phyloP scores from a whole-genome alignment of 495 filamentous ascomycete species.

The Immersiella caudata region DNA sequence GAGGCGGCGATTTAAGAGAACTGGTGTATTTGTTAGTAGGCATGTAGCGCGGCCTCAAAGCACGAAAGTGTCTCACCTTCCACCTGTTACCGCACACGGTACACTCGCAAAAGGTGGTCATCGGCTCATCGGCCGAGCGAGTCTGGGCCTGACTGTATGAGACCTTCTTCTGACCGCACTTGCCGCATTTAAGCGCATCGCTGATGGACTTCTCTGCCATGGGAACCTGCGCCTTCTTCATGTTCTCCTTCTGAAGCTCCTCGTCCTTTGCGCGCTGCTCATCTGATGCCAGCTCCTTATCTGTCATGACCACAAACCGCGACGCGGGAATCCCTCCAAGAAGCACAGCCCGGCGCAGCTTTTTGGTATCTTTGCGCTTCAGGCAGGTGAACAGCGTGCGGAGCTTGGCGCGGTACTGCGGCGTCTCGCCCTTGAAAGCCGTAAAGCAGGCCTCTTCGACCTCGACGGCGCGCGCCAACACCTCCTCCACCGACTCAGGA shows the following conservation, averaged over 20 bases:
- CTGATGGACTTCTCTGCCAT: slow-evolving; percentile 86
- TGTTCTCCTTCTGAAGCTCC: slow-evolving; percentile 81
- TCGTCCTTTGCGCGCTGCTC: slow-evolving; percentile 77
- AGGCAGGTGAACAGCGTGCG: slow-evolving; percentile 91
- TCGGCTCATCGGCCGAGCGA: slow-evolving; percentile 87
- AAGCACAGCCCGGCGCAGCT: slow-evolving; percentile 74
- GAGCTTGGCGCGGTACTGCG: slow-evolving; percentile 80
- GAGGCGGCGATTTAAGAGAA: slow-evolving; percentile 2
- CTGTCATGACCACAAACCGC: slow-evolving; percentile 67
- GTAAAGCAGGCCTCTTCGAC: slow-evolving; percentile 75
- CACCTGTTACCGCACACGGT: slow-evolving; percentile 73
- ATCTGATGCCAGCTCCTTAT: slow-evolving; percentile 56
- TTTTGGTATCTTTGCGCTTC: slow-evolving; percentile 84
- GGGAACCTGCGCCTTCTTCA: slow-evolving; percentile 92
- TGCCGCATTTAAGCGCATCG: slow-evolving; percentile 81
- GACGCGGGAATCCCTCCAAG: slow-evolving; percentile 69
- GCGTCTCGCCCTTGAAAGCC: slow-evolving; percentile 64
- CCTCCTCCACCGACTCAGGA: slow-evolving; percentile 54
- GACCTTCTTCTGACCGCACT: slow-evolving; percentile 90
- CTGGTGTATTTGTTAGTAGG: not conserved
- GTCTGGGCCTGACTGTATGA: slow-evolving; percentile 96
- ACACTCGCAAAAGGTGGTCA: slow-evolving; percentile 84
- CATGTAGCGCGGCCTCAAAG: not conserved
- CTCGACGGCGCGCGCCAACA: slow-evolving; percentile 68
- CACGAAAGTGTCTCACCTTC: slow-evolving; percentile 56